Evolutionary conservation across 495 filamentous ascomycete species (phyloP).

Genomic region (Podospora pseudoanserina): DNA sequence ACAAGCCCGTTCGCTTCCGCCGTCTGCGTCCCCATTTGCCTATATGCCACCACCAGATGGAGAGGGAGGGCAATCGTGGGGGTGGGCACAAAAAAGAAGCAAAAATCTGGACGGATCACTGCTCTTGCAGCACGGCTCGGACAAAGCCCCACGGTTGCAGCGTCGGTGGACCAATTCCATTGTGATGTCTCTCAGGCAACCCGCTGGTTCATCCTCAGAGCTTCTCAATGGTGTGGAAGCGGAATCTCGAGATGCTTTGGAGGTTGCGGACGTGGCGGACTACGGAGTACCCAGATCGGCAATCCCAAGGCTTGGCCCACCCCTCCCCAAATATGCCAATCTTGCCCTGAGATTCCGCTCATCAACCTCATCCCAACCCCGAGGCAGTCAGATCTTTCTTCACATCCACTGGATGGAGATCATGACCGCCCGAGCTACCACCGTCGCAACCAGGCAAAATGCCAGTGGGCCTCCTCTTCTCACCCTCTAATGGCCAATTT

Average conservation of each 20-base stretch:
- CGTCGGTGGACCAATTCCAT: background rate
- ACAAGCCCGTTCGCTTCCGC: background rate
- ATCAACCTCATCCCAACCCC: background rate
- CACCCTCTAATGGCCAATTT: background rate
- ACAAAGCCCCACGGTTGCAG: too few species aligned
- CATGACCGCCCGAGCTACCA: constrained; percentile 5
- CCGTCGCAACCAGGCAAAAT: background rate
- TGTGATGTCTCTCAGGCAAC: background rate
- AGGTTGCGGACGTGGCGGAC: constrained; percentile 3
- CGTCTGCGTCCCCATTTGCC: background rate
- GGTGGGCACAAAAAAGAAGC: background rate
- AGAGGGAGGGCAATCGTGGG: background rate
- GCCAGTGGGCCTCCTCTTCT: background rate
- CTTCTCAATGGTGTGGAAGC: background rate
- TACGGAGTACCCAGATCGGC: constrained; percentile 16
- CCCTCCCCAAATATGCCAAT: background rate
- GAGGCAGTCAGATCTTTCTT: background rate
- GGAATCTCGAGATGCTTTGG: background rate
- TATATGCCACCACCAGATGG: background rate
- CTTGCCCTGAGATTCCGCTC: background rate
- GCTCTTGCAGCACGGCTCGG: background rate
- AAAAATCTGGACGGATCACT: background rate
- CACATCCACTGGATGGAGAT: background rate
- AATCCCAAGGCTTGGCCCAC: constrained; percentile 1
- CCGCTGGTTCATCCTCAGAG: background rate